Percentiles rank a stretch among this genome's conserved stretches.
These are phyloP conservation scores for Oryza coarctata DNA, from an alignment of 176 grass and related monocot genomes.

Conservation along the genomic window DNA sequence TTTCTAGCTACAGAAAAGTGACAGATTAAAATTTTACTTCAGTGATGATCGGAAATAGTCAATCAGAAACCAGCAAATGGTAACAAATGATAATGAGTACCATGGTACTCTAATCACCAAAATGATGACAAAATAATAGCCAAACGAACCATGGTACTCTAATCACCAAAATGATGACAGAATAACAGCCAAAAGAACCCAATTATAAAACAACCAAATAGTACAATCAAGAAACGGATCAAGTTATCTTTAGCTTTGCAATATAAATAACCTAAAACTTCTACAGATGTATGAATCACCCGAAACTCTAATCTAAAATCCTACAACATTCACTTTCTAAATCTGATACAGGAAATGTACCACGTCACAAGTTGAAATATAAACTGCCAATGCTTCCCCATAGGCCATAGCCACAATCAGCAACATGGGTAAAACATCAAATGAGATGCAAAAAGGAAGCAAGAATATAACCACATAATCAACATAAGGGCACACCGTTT, in stretches of 20 bases:
- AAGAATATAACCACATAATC: background rate
- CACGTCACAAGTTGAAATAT: background rate
- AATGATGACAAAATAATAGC: background rate
- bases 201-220: background rate
- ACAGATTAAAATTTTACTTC: background rate
- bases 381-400: background rate
- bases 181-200: background rate
- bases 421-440: background rate
- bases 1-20: background rate
- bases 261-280: background rate
- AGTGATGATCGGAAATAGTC: background rate
- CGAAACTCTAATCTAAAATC: background rate
- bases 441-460: background rate
- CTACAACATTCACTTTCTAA: background rate
- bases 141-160: too few relatives aligned
- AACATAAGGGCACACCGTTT: background rate
- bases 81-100: background rate
- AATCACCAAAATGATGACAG: background rate
- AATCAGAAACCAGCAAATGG: background rate
- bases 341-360: background rate
- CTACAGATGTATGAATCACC: background rate
- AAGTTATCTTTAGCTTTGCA: background rate
- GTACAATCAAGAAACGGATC: background rate
- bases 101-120: background rate
- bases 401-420: background rate